Evolutionary conservation across 208 protist species (phyloP).

Genomic region (Trypanosoma vivax): DNA sequence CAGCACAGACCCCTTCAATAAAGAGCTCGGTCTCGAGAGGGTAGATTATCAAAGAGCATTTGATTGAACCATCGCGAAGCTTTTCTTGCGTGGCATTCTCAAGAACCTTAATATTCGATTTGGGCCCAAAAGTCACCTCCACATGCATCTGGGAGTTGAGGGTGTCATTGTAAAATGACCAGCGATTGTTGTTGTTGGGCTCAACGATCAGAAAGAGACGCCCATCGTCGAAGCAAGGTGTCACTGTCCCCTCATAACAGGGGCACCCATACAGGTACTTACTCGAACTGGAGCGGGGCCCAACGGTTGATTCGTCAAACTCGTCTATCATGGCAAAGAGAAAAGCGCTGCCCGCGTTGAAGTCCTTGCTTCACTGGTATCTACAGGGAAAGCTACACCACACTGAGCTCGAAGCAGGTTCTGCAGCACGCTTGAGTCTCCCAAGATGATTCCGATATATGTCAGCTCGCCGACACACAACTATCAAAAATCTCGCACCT

Average conservation of each 20-base stretch:
- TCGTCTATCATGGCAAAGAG: slow-evolving; percentile 50
- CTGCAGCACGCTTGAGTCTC: too few species aligned
- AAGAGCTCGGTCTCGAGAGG: slow-evolving; percentile 75
- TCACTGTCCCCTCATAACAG: slow-evolving; percentile 38
- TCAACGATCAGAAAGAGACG: slow-evolving; percentile 73
- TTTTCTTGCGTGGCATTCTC: slow-evolving; percentile 51
- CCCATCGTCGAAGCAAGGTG: slow-evolving; percentile 58
- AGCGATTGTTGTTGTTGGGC: slow-evolving; percentile 43
- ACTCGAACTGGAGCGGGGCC: slow-evolving; percentile 13
- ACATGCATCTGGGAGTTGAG: slow-evolving; percentile 67
- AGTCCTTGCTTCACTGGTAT: slow-evolving; percentile 10
- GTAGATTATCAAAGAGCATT: slow-evolving; percentile 57
- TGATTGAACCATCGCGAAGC: slow-evolving; percentile 34
- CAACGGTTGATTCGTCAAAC: slow-evolving; percentile 63
- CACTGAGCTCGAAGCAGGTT: too few species aligned
- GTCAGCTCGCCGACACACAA: too few species aligned
- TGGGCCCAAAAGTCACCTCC: slow-evolving; percentile 58
- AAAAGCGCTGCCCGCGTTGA: not conserved
- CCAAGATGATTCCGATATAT: too few species aligned
- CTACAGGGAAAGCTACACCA: too few species aligned
- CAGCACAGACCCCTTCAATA: slow-evolving; percentile 44
- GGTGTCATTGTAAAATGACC: slow-evolving; percentile 86
- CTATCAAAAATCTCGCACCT: too few species aligned
- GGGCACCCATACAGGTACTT: slow-evolving; percentile 20
- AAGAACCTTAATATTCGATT: slow-evolving; percentile 50